These are phyloP conservation scores for Limtongozyma cylindracea DNA, from an alignment of 805 yeast genomes.

Conservation along the genomic window DNA sequence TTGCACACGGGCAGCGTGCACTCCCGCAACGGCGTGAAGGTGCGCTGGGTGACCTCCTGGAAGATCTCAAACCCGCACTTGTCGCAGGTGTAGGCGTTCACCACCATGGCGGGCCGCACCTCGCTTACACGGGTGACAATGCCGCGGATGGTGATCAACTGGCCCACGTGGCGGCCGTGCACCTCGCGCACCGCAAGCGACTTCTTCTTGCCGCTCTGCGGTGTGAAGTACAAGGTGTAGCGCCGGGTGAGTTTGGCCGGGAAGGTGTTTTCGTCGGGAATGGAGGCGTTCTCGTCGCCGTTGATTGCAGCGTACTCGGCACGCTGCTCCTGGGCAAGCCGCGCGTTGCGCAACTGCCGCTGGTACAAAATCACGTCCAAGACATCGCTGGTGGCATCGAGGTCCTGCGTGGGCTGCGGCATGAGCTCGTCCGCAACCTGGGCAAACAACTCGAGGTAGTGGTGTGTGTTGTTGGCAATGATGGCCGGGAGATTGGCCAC, in stretches of 20 bases:
- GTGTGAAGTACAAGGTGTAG: constrained; percentile 69
- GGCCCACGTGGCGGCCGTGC: constrained; percentile 64
- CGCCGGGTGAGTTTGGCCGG: constrained; percentile 77
- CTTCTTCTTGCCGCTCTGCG: constrained; percentile 26
- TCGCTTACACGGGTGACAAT: constrained; percentile 90
- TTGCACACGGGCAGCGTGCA: constrained; percentile 68
- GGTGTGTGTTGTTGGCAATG: constrained; percentile 50
- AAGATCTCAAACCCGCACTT: constrained; percentile 91
- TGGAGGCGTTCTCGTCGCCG: constrained; percentile 27
- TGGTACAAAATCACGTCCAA: constrained; percentile 83
- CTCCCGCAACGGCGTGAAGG: constrained; percentile 69
- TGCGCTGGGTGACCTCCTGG: constrained; percentile 73
- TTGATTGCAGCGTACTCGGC: constrained; percentile 30
- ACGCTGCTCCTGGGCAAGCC: constrained; percentile 39
- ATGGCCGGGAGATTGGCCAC: constrained; percentile 3
- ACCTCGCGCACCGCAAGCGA: constrained; percentile 78
- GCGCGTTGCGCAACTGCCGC: constrained; percentile 59
- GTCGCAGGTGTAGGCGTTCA: constrained; percentile 92
- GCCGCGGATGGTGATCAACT: constrained; percentile 75
- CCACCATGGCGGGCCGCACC: constrained; percentile 78
- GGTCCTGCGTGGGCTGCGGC: constrained; percentile 70
- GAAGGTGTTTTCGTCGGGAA: constrained; percentile 27
- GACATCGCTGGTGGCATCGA: constrained; percentile 69
- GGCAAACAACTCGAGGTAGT: constrained; percentile 58
- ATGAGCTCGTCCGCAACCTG: constrained; percentile 52